Conservation (phyloP, 2,329 filamentous ascomycete species). For the Onygenales sp. region DNA sequence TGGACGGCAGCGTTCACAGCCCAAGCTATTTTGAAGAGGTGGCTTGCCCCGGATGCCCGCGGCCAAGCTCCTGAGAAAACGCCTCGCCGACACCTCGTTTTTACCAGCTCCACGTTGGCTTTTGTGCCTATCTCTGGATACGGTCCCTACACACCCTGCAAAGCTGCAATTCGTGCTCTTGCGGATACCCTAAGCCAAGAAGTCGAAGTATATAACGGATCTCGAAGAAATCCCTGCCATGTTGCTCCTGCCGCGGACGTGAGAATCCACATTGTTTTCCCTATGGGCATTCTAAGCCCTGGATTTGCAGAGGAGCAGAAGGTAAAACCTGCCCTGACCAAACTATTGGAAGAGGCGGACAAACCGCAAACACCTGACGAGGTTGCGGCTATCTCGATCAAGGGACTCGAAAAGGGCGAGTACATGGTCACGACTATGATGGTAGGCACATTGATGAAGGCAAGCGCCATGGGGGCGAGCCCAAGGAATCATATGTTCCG, state of each 20-base stretch:
- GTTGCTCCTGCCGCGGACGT: constrained; percentile 53
- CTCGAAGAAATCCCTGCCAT: constrained; percentile 32
- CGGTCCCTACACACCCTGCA: constrained; percentile 70
- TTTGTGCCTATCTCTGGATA: constrained; percentile 77
- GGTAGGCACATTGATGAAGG: constrained; percentile 63
- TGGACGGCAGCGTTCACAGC: constrained; percentile 80
- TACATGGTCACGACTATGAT: constrained; percentile 70
- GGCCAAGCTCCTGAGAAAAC: constrained; percentile 20
- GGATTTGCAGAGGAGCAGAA: constrained; percentile 67
- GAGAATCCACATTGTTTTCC: constrained; percentile 71
- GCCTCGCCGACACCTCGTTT: constrained; percentile 63
- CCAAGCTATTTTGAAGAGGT: constrained; percentile 65
- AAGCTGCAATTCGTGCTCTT: constrained; percentile 73
- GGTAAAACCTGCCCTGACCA: constrained; percentile 71
- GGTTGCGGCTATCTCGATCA: constrained; percentile 61
- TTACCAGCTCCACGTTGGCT: constrained; percentile 69
- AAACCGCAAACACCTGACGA: constrained; percentile 67
- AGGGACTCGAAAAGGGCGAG: constrained; percentile 68
- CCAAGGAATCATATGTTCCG: constrained; percentile 43
- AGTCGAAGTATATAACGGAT: constrained; percentile 71
- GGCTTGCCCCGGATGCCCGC: constrained; percentile 46
- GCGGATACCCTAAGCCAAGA: constrained; percentile 79
- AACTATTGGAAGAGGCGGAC: constrained; percentile 72
- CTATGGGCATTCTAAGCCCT: constrained; percentile 70
- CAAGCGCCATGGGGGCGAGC: constrained; percentile 42